Evolutionary conservation across 768 basidiomycete genomes (phyloP), one percentile per base, ranked within the genome.

Genomic region (Xerocomellus amylosporus): DNA sequence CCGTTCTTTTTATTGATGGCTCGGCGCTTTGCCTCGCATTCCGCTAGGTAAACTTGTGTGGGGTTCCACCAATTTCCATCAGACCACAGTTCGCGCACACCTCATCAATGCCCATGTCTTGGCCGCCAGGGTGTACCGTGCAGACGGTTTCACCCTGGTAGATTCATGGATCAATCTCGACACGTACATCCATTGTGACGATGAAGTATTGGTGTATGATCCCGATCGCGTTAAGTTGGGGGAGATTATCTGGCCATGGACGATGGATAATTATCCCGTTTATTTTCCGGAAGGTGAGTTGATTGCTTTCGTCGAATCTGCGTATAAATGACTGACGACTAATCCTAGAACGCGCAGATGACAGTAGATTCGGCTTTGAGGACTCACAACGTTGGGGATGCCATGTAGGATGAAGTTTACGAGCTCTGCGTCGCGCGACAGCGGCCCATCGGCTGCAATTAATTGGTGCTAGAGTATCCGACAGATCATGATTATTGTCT

Each of bases 91-190:
- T 14, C 8, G 31, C 2, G 36, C 46, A 26, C 46, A 49, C 0
- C 46, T 49, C 6, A 0, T 0, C 17, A 49, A 53, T 7, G 45
- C 36, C 1, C 51, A 53, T 39, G 37, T 49, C 3, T 52, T 52
- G 45, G 51, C 31, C 6, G 36, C 51, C 20, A 38, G 15, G 30
- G 17, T 53, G 14, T 50, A 50, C n/a, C 40, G 46, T 5, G 20
- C 20, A 6, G 36, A 49, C 4, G 20, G 19, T 4, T 8, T 17
- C 6, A 43, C 45, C 28, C 24, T 49, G 19, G 28, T 22, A 7
- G 13, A 38, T 8, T 53, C 51, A 12, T 53, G 51, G 51, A 48
- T 53, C 31, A 53, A 53, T 48, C 51, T 53, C 37, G 51, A 53
- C 44, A 33, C 12, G 20, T 49, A 49, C 20, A 33, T 53, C 17